Evolutionary conservation across 2,329 filamentous ascomycete genomes (phyloP), one percentile per base, ranked within the genome.

Genomic region (Chrysoporthe austroafricana): DNA sequence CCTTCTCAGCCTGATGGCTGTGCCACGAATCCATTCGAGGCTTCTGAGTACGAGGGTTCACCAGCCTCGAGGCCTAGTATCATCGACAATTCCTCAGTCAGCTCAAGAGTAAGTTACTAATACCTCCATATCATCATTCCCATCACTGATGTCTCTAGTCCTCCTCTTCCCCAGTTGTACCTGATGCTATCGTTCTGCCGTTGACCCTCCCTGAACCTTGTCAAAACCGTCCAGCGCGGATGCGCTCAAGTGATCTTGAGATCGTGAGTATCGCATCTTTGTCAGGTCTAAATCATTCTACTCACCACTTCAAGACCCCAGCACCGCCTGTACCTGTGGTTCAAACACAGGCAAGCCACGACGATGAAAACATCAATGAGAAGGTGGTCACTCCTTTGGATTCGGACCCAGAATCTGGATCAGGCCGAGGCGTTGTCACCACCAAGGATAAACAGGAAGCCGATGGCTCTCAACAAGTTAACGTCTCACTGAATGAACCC

Each of bases 311-410:
- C 16, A 64, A 73, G 71, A 70, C 69, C 16, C 67, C 70, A 39
- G 66, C 39, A 39, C 66, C 69, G 7, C 48, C 62, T 13, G 26
- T 36, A 1, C 36, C 57, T 13, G n/a, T 21, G 3, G 7, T 6
- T 7, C 39, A 59, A 16, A 2, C 61, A n/a, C 64, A 54, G 26
- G 11, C 3, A 36, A 34, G 14, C 26, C 7, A 44, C 26, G 43
- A 57, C 8, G 66, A 62, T 32, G 69, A 70, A 43, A 59, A 62
- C 4, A 50, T 73, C 9, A 71, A 73, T 42, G 72, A 74, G 43
- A 74, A 74, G 63, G 46, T 60, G 2, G 57, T 26, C 43, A 50
- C 59, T 7, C 42, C 62, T n/a, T 64, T 67, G 48, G 62, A 52
- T 48, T 68, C 70, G 4, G 70, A 71, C 11, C 66, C 64, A 16